Base-by-base conservation (phyloP, 179 eudicot genomes). In the Corrigiola litoralis region DNA sequence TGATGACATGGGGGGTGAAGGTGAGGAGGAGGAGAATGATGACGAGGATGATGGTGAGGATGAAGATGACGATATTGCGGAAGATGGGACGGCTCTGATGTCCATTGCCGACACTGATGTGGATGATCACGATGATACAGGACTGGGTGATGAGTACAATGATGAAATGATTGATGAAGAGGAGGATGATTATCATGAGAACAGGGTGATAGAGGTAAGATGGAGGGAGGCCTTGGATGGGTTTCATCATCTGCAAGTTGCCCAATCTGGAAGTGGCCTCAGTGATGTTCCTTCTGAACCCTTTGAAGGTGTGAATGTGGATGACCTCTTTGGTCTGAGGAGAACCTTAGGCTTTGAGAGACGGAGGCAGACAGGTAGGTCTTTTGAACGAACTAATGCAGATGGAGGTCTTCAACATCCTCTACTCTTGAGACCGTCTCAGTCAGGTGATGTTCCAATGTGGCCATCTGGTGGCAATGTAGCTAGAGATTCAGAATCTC, bases 141-240 rank as follows among this genome's bases (percentile, higher is more conserved):
- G 87, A 53, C 75, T 91, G 81, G 96, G 88, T 76, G 96, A 91
- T 63, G 97, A 91, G 44, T 95, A 82, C 77, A 86, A 85, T 72
- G 96, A 94, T 79, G 99, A 95, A 27, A 83, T 91, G 86, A 75
- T 87, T 70, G 97, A 95, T 71, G 99, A 91, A 41, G 96, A 92
- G 49, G 99, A 95, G 23, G 99, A 91, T 71, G 97, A 91, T 74
- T 88, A 83, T 77, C 91, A 83, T 76, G 99, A 82, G 70, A 95
- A 88, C 69, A 84, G 90, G 61, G 95, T 95, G 32, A 88, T 95
- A 52, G 99, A 95, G 83, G 97, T 95, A 5, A 83, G 97, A 68
- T 95, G 97, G 99, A 84, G 99, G 70, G 99, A 91, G 81, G 97
- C 95, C 61, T 87, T 95, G 60, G 97, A 87, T 84, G 99, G 95